Evolutionary conservation across 495 filamentous ascomycete species (phyloP), one percentile per base, ranked within the genome.

Genomic region (Aspergillus leporis): DNA sequence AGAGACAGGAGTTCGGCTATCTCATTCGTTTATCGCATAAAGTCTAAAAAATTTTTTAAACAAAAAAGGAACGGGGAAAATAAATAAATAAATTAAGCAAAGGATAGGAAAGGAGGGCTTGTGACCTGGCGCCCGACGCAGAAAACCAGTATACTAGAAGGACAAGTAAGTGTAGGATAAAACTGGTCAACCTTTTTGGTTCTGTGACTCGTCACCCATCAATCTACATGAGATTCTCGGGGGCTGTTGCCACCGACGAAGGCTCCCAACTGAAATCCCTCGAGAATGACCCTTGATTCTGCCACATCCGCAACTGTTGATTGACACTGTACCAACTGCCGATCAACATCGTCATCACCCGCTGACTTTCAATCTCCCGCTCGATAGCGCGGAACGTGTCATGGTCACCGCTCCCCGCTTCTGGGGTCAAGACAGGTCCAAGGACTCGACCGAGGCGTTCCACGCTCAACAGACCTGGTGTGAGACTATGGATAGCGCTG

Each of bases 301-400:
- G 61, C 72, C 68, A 75, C 7, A 61, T 38, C 28, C 66, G 63
- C 51, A 79, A 49, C 28, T 73, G 70, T 14, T 69, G 69, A 47
- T 67, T 72, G 16, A 79, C 58, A 3, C 49, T 53, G 4, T 58
- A 65, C 76, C 76, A 79, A 47, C 73, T 63, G 9, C 61, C 66
- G 28, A 79, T 47, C 51, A 79, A 51, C 58, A 78, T 62, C 23
- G 25, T 50, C 41, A 65, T 66, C 36, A 78, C 72, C 22, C 66
- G 65, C 50, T 68, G 60, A 21, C 70, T 65, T 21, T 74, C 70
- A n/a, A 73, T 59, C 58, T 76, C 69, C 28, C 52, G 59, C 50
- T 69, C 62, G 48, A 72, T 63, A 18, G 49, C 61, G 16, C 51
- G 46, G 38, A 58, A 66, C 14, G 55, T 55, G 32, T 64, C 62